A percentile compares a stretch with the other conserved stretches of the same genome.
Conservation (phyloP, 2,329 filamentous ascomycete genomes). For the Aspergillus intermedius region DNA sequence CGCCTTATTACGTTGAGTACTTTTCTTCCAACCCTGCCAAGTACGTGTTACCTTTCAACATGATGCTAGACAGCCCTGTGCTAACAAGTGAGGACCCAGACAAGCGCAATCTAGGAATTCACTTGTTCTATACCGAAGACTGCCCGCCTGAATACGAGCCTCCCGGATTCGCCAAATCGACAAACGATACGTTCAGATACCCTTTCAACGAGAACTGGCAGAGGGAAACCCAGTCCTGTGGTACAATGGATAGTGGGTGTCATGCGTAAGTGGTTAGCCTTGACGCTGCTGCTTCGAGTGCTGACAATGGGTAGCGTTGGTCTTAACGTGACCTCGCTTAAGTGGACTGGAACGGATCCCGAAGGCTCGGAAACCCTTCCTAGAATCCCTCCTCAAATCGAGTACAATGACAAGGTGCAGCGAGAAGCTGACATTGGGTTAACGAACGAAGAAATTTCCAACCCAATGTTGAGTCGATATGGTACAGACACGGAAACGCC, state of each 20-base stretch:
- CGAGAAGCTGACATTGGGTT: conserved; percentile 24
- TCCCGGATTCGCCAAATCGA: conserved; percentile 31
- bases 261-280: conserved; percentile 29
- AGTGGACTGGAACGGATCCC: conserved; percentile 21
- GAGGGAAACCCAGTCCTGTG: conserved; percentile 26
- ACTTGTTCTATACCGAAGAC: conserved; percentile 40
- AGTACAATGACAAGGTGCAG: conserved; percentile 20
- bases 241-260: conserved; percentile 31
- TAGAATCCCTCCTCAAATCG: conserved; percentile 23
- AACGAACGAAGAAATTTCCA: conserved; percentile 4
- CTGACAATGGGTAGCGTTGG: conserved; percentile 19
- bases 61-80: neutral
- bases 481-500: neutral
- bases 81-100: conserved; percentile 16
- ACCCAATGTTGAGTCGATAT: neutral
- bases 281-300: neutral
- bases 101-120: conserved; percentile 38
- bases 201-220: conserved; percentile 33
- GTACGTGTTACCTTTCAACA: conserved; percentile 20
- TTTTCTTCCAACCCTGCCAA: conserved; percentile 37
- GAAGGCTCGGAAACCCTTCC: conserved; percentile 17
- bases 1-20: conserved; percentile 33
- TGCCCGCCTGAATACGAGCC: conserved; percentile 36
- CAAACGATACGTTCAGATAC: conserved; percentile 28
- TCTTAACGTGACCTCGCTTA: conserved; percentile 28